These are phyloP conservation scores for Trichoderma semiorbis DNA, from an alignment of 2,329 filamentous ascomycete genomes.

Conservation along the genomic window DNA sequence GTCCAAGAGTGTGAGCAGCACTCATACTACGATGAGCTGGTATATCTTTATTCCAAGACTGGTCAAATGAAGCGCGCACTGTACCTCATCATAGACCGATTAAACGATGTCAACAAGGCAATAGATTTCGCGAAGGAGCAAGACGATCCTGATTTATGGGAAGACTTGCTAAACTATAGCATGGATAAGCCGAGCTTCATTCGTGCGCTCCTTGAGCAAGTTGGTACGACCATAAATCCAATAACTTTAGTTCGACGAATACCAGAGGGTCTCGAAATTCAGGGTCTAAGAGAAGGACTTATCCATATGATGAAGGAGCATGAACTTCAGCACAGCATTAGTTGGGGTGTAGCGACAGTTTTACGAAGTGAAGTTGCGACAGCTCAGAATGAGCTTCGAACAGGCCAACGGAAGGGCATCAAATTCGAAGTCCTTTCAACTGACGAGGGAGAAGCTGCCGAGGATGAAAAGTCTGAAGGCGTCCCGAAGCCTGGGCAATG, in stretches of 20 bases:
- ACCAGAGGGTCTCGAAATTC: conserved; percentile 87
- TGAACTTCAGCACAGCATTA: conserved; percentile 91
- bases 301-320: conserved; percentile 92
- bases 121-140: conserved; percentile 94
- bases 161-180: conserved; percentile 88
- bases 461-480: conserved; percentile 22
- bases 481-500: conserved; percentile 53
- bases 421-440: conserved; percentile 71
- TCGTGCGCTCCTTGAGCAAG: conserved; percentile 83
- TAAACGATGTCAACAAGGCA: conserved; percentile 85
- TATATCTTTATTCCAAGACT: conserved; percentile 92
- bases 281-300: conserved; percentile 82
- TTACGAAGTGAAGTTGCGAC: conserved; percentile 81
- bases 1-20: conserved; percentile 74
- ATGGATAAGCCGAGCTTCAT: conserved; percentile 99
- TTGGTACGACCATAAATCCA: conserved; percentile 89
- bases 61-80: conserved; percentile 90
- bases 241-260: conserved; percentile 87
- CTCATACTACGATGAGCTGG: conserved; percentile 86
- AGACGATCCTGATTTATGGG: conserved; percentile 88
- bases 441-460: conserved; percentile 26
- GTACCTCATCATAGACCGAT: conserved; percentile 88
- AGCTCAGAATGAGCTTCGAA: conserved; percentile 76
- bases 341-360: conserved; percentile 81
- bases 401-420: conserved; percentile 77